Base-by-base conservation (phyloP, 345 rosid genomes). In the Eutrema japonicum region DNA sequence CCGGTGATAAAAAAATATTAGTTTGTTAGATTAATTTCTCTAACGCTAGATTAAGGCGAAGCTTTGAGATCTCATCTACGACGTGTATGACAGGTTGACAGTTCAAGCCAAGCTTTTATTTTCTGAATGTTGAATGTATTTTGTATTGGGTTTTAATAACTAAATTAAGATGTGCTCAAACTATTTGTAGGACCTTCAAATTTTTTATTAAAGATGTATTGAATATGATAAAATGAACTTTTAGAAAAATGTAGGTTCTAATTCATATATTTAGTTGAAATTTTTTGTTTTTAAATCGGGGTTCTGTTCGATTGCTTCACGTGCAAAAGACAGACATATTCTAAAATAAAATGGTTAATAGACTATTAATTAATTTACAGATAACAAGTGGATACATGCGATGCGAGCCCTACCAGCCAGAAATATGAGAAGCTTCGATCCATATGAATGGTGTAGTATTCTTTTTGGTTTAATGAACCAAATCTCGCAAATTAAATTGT, bases 31-130 rank as follows among this genome's bases (percentile, higher is more conserved):
- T 40, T 8, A 66, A 11, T 66, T 40, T 50, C 9, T 32, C 10
- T 32, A 74, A 58, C 37, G 27, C 32, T 49, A 66, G 61, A 65
- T 46, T 56, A 65, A 65, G 49, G 38, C 3, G 50, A 49, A 74
- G 30, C 67, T 29, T 27, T 66, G 54, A 42, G 62, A 60, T 75
- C n/a, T n/a, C n/a, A n/a, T n/a, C 48, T 42, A 75, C 62, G 74
- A 75, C 41, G 74, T 75, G 74, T 50, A 33, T 32, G 68, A 74
- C 78, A 74, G 78, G 43, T 58, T 18, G 60, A 66, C 29, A 35
- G 22, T 55, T 27, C 43, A 70, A 52, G 50, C 7, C 9, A 42
- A 60, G 35, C 27, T 60, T 68, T 36, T 59, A 51, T 22, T 56
- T 65, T 56, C 8, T 45, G 18, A 6, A 36, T 5, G 47, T 63